Percentiles rank a stretch among this genome's conserved stretches.
Conservation (phyloP, 768 basidiomycete genomes). For the Rhodosporidiobolus odoratus region DNA sequence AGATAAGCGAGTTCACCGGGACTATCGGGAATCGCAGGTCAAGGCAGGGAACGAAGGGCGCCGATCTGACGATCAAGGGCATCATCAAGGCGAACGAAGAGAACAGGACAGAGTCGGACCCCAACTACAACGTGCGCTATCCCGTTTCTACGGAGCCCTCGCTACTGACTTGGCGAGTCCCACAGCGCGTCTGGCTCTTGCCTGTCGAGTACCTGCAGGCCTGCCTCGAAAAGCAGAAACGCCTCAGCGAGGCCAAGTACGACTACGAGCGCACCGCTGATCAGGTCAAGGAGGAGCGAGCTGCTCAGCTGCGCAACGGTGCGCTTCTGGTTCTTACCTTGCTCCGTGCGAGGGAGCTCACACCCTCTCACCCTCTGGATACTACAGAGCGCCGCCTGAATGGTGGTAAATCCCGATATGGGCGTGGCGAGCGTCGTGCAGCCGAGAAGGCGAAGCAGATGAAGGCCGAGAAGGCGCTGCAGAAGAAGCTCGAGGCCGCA, state of each 20-base stretch:
- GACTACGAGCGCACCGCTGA: slow-evolving; percentile 2
- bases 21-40: not conserved
- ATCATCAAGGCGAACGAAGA: not conserved
- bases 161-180: not conserved
- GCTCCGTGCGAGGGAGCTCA: too few relatives aligned
- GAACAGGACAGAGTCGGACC: slow-evolving; percentile 6
- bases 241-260: not conserved
- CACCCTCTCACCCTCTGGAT: too few relatives aligned
- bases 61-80: not conserved
- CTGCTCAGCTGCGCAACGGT: too few relatives aligned
- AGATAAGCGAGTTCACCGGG: too few relatives aligned
- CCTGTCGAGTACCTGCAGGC: not conserved
- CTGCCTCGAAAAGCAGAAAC: not conserved
- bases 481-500: not conserved
- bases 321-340: too few relatives aligned
- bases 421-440: not conserved
- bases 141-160: not conserved
- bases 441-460: not conserved
- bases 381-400: not conserved
- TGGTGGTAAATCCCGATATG: not conserved
- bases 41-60: not conserved
- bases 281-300: not conserved
- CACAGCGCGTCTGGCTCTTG: slow-evolving; percentile 16
- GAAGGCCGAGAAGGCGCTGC: not conserved
- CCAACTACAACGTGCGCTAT: slow-evolving; percentile 7